Percentiles rank a stretch among this genome's conserved stretches.
These are phyloP conservation scores for Aurinia saxatilis DNA, from an alignment of 345 rosid genomes.

Conservation along the genomic window DNA sequence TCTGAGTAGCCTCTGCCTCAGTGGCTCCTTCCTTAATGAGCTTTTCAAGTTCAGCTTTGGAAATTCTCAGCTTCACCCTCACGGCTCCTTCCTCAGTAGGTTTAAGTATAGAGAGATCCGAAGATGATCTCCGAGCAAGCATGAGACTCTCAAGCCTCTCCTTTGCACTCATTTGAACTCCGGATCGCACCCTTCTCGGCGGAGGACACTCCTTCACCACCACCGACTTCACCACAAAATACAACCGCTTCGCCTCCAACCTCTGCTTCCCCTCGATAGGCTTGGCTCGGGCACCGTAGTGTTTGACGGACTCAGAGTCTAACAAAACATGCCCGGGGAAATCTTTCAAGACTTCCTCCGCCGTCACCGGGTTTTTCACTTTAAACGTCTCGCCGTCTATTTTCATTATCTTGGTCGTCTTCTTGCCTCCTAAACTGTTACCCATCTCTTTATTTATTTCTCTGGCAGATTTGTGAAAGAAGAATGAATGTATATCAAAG, in stretches of 20 bases:
- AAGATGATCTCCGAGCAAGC: conserved; percentile 71
- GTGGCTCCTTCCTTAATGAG: conserved; percentile 56
- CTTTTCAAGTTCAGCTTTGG: conserved; percentile 63
- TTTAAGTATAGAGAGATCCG: conserved; percentile 68
- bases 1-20: conserved; percentile 57
- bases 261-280: conserved; percentile 47
- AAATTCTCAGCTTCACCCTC: conserved; percentile 61
- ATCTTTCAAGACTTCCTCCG: conserved; percentile 61
- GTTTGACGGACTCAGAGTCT: conserved; percentile 82
- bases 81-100: conserved; percentile 15
- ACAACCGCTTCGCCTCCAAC: conserved; percentile 66
- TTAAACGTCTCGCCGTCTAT: conserved; percentile 77
- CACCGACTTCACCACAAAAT: conserved; percentile 72
- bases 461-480: background rate
- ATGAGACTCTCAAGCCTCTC: conserved; percentile 83
- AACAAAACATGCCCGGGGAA: conserved; percentile 69
- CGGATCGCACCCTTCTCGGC: conserved; percentile 83
- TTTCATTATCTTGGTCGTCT: conserved; percentile 72
- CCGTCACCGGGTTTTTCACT: conserved; percentile 70
- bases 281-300: conserved; percentile 69
- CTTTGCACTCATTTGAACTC: conserved; percentile 68
- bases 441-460: conserved; percentile 45
- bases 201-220: conserved; percentile 29
- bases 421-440: conserved; percentile 63
- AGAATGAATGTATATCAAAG: background rate